Conservation (phyloP, 2,329 filamentous ascomycete genomes). For the Nemania sp. region DNA sequence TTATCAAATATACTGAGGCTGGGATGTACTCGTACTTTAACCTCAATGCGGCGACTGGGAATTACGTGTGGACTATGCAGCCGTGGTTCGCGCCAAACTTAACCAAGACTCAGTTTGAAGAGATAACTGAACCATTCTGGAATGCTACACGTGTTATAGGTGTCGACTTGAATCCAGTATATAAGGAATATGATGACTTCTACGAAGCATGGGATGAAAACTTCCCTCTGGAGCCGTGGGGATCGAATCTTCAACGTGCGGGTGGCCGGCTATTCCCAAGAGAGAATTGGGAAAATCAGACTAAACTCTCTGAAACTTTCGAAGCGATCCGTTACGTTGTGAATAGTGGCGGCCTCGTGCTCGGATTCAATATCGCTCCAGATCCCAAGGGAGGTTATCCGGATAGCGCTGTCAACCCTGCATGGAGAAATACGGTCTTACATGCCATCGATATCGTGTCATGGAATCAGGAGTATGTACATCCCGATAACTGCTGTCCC, state of each 20-base stretch:
- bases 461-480: conserved; percentile 25
- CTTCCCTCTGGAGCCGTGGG: conserved; percentile 37
- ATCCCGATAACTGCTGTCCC: neutral
- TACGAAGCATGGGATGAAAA: conserved; percentile 38
- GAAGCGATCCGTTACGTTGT: conserved; percentile 41
- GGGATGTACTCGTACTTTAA: conserved; percentile 42
- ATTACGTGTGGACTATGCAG: conserved; percentile 35
- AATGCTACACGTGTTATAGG: conserved; percentile 33
- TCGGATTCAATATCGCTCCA: conserved; percentile 33
- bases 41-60: conserved; percentile 28
- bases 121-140: conserved; percentile 40
- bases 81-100: conserved; percentile 41
- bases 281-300: conserved; percentile 43
- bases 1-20: conserved; percentile 41
- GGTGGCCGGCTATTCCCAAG: conserved; percentile 48
- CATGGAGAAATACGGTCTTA: conserved; percentile 42
- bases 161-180: conserved; percentile 43
- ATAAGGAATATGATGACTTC: conserved; percentile 45
- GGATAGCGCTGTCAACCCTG: conserved; percentile 44
- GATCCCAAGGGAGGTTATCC: conserved; percentile 35
- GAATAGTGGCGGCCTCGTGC: conserved; percentile 39
- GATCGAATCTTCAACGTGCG: conserved; percentile 37
- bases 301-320: conserved; percentile 39
- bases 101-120: conserved; percentile 30
- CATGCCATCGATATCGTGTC: conserved; percentile 31